Base-by-base conservation (phyloP, 441 rosid species). In the Biscutella laevigata region DNA sequence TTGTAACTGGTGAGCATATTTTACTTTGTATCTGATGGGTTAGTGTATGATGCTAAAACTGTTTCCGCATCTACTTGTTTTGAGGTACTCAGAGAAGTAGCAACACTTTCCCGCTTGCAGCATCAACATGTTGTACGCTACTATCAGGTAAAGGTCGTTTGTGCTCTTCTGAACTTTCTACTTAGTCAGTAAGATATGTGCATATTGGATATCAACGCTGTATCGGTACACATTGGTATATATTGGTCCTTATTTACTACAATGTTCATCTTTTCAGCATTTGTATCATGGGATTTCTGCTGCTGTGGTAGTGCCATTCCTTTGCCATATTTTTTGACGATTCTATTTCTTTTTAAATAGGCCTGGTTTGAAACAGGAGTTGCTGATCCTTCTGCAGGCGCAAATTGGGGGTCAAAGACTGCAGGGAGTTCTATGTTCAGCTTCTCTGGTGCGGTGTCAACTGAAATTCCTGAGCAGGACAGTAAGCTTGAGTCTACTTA, bases 111-210 rank as follows among this genome's bases (percentile, higher is more conserved):
- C 6, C 99, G 96, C 43, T 79, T 92, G 72, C 96, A 92, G 60
- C 99, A 92, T 86, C 95, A 76, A 19, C 99, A 92, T 77, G 96
- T 92, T 55, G 99, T 92, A 46, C 99, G 99, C 33, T 92, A 92
- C 70, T 92, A 88, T 81, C 99, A 92, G 89, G 99, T 92, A 47
- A 57, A 64, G 21, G 24, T 25, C 19, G 3, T 19, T 65, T 68
- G 44, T 45, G 12, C 63, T 59, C 49, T 7, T 37, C 30, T 45
- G 32, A 24, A 24, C 9, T 55, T 55, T 63, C 17, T 38, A 22
- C 40, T 35, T 26, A 57, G 26, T 29, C 16, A 24, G 13, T 47
- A 29, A 32, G 38, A 47, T 64, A 22, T 22, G 2, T 25, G 17
- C 28, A 11, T 29, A 38, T 45, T 22, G 24, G 42, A 37, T 24